A percentile compares a stretch with the other conserved stretches of the same genome.
Conservation (phyloP, 2,329 filamentous ascomycete species). For the Paecilomyces sp. region DNA sequence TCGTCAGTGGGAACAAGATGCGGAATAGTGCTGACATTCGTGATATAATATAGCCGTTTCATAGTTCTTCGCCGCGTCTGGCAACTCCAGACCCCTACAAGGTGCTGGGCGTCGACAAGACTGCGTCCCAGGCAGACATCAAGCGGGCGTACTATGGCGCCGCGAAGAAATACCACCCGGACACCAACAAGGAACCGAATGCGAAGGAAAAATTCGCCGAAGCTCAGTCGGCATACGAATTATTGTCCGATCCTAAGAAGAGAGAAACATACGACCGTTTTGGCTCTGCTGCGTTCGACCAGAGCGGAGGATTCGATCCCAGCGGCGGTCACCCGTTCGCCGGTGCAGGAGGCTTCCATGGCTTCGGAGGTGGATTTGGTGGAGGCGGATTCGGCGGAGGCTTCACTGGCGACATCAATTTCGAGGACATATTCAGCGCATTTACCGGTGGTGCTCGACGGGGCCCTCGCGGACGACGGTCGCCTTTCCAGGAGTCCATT, state of each 20-base stretch:
- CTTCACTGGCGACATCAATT: slow-evolving; percentile 80
- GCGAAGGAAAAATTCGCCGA: slow-evolving; percentile 94
- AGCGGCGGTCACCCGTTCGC: slow-evolving; percentile 49
- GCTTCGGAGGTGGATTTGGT: slow-evolving; percentile 47
- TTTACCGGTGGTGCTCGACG: slow-evolving; percentile 60
- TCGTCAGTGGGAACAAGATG: not conserved
- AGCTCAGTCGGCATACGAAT: slow-evolving; percentile 87
- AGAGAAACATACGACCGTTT: slow-evolving; percentile 87
- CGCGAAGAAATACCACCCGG: slow-evolving; percentile 95
- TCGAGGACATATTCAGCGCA: slow-evolving; percentile 89
- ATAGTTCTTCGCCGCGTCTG: slow-evolving; percentile 49
- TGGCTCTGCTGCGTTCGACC: slow-evolving; percentile 68
- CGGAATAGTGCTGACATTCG: not conserved
- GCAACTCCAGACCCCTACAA: slow-evolving; percentile 79
- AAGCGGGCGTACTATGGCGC: slow-evolving; percentile 98
- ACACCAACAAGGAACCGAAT: slow-evolving; percentile 91
- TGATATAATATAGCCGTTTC: slow-evolving; percentile 30
- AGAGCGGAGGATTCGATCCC: slow-evolving; percentile 69
- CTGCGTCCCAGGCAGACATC: slow-evolving; percentile 76
- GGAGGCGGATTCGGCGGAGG: slow-evolving; percentile 59
- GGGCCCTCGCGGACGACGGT: slow-evolving; percentile 47
- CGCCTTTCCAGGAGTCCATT: slow-evolving; percentile 70
- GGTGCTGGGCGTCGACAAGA: slow-evolving; percentile 75
- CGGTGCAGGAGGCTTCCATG: slow-evolving; percentile 54
- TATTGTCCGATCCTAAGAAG: slow-evolving; percentile 88